Conservation (phyloP, 2,329 filamentous ascomycete species). For the Biscogniauxia mediterranea region DNA sequence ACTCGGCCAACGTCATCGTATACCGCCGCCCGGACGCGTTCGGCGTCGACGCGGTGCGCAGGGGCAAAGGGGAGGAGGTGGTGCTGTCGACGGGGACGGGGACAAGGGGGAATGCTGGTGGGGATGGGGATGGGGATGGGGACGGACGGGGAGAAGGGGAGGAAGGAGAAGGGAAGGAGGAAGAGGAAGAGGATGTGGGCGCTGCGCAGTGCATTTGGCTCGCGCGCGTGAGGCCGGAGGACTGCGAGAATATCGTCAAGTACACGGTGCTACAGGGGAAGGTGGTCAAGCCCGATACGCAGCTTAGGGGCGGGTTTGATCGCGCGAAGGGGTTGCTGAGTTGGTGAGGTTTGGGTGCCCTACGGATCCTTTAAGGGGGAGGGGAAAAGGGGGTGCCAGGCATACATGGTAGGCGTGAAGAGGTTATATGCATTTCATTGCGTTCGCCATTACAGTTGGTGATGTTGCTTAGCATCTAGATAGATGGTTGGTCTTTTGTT, state of each 20-base stretch:
- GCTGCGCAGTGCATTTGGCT: constrained; percentile 93
- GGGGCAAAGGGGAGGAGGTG: constrained; percentile 38
- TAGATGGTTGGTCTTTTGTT: no score
- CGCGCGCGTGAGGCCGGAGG: constrained; percentile 77
- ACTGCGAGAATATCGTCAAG: constrained; percentile 87
- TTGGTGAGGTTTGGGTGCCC: constrained; percentile 58
- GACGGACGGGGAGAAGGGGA: constrained; percentile 8
- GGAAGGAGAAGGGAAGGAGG: constrained; percentile 15
- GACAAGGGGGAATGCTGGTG: constrained; percentile 12
- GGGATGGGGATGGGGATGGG: no score
- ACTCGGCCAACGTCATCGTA: constrained; percentile 89
- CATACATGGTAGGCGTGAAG: no score
- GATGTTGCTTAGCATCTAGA: no score
- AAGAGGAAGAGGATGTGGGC: constrained; percentile 42
- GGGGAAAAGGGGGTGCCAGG: not conserved
- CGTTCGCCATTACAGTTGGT: not conserved
- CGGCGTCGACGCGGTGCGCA: constrained; percentile 47
- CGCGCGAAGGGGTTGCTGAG: constrained; percentile 75
- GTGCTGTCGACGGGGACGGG: no score
- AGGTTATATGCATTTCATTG: not conserved
- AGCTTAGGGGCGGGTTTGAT: constrained; percentile 90
- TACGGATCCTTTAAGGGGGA: not conserved
- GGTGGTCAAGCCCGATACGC: constrained; percentile 82
- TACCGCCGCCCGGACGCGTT: constrained; percentile 68
- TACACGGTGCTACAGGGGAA: constrained; percentile 93